phyloP scores from a whole-genome alignment of 2,329 filamentous ascomycete genomes.

The Ascochyta koolunga region DNA sequence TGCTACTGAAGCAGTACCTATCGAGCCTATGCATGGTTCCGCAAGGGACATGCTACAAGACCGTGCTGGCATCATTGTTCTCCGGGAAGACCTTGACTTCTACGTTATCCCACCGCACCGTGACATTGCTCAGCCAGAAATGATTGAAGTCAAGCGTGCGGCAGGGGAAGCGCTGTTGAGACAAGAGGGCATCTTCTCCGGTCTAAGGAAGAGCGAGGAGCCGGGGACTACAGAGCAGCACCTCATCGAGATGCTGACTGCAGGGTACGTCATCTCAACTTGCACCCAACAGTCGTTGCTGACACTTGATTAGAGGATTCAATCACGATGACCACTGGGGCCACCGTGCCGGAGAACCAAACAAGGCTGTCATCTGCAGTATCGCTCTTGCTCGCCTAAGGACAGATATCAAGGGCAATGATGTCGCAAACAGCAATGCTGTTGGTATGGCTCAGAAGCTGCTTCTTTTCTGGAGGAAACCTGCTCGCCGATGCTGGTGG shows the following conservation, averaged over 20 bases:
- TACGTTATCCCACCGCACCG: slow-evolving; percentile 89
- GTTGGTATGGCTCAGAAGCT: slow-evolving; percentile 99
- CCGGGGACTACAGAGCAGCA: slow-evolving; percentile 96
- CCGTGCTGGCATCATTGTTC: slow-evolving; percentile 92
- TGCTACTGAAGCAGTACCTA: slow-evolving; percentile 62
- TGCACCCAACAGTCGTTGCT: background rate
- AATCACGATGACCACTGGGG: slow-evolving; percentile 96
- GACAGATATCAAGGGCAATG: slow-evolving; percentile 84
- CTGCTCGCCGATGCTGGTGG: slow-evolving; percentile 97
- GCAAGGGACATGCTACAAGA: slow-evolving; percentile 81
- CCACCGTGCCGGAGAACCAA: slow-evolving; percentile 94
- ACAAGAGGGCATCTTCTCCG: slow-evolving; percentile 95
- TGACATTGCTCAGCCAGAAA: slow-evolving; percentile 84
- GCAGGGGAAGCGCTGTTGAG: slow-evolving; percentile 83
- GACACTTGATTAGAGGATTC: slow-evolving; percentile 72
- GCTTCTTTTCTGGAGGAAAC: slow-evolving; percentile 96
- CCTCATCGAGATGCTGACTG: slow-evolving; percentile 98
- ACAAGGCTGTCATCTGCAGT: slow-evolving; percentile 98
- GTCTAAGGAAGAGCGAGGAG: slow-evolving; percentile 92
- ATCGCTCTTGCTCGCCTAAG: slow-evolving; percentile 90
- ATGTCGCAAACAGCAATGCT: slow-evolving; percentile 73
- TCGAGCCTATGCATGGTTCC: slow-evolving; percentile 74
- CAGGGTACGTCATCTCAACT: slow-evolving; percentile 69
- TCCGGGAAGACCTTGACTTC: slow-evolving; percentile 95
- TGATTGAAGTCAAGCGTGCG: slow-evolving; percentile 95